Conservation (phyloP, 495 filamentous ascomycete species). For the Chaetomidium leptoderma region DNA sequence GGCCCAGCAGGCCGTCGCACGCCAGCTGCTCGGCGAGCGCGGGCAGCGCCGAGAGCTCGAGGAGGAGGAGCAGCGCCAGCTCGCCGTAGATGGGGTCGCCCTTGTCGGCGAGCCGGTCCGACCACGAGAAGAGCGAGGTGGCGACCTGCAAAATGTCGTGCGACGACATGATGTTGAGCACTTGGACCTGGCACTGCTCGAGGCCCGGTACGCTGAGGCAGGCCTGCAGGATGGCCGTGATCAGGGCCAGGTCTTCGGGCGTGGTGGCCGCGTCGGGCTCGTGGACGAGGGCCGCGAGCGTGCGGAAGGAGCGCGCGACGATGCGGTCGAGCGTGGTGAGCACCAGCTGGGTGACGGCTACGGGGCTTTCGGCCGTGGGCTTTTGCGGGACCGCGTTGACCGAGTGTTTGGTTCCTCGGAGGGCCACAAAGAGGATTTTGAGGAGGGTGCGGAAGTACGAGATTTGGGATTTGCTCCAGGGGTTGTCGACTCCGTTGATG, state of each 20-base stretch:
- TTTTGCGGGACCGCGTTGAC: conserved; percentile 18
- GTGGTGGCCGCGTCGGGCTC: conserved; percentile 45
- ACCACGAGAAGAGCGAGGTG: conserved; percentile 88
- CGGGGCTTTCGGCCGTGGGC: conserved; percentile 25
- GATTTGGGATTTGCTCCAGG: conserved; percentile 60
- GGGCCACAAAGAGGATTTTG: conserved; percentile 75
- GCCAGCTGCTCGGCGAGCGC: conserved; percentile 83
- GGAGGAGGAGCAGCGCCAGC: conserved; percentile 76
- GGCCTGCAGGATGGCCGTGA: conserved; percentile 85
- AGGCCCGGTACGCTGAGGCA: conserved; percentile 69
- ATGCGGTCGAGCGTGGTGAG: conserved; percentile 70
- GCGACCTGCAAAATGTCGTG: conserved; percentile 76
- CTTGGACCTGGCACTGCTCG: conserved; percentile 55
- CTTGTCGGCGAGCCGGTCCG: conserved; percentile 67
- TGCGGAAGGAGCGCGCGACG: conserved; percentile 76
- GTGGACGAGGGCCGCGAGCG: conserved; percentile 71
- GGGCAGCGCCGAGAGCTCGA: conserved; percentile 80
- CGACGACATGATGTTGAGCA: conserved; percentile 58
- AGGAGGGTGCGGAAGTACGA: conserved; percentile 78
- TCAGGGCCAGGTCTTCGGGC: conserved; percentile 72
- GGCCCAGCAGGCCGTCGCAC: conserved; percentile 71
- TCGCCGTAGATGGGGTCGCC: conserved; percentile 95
- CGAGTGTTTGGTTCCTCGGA: conserved; percentile 52
- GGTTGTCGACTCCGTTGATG: conserved; percentile 56
- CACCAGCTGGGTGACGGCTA: conserved; percentile 49